Percentiles rank a stretch among this genome's conserved stretches.
These are phyloP conservation scores for Candida oleophila DNA, from an alignment of 805 yeast species.

Conservation along the genomic window DNA sequence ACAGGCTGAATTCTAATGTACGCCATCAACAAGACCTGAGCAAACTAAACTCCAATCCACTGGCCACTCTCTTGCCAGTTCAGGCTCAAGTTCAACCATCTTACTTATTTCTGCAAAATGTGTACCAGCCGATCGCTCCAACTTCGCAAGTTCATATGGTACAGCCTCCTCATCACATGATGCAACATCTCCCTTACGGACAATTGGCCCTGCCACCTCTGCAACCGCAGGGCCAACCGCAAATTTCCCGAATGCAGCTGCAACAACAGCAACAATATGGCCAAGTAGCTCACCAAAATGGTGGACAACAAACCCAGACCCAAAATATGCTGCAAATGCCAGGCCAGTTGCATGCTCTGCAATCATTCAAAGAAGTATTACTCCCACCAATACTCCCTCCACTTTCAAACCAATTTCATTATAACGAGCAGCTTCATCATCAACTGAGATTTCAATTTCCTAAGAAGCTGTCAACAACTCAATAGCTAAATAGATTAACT, in stretches of 20 bases:
- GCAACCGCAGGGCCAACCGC: slow-evolving; percentile 6
- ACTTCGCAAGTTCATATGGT: not conserved
- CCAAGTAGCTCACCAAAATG: slow-evolving; percentile 6
- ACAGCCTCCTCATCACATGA: not conserved
- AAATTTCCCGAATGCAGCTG: slow-evolving; percentile 8
- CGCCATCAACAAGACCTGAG: not conserved
- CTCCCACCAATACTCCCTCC: slow-evolving; percentile 7
- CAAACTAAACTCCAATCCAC: not conserved
- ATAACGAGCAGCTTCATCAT: not conserved
- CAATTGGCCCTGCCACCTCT: slow-evolving; percentile 6
- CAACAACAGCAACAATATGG: slow-evolving; percentile 6
- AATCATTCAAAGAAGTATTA: slow-evolving; percentile 1
- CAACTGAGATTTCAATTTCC: not conserved
- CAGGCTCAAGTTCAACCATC: not conserved
- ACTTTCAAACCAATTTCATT: not conserved
- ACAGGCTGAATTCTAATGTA: not conserved
- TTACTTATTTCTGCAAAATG: not conserved
- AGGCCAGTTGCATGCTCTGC: not conserved
- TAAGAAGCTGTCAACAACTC: not conserved
- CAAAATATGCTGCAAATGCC: not conserved
- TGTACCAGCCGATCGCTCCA: not conserved
- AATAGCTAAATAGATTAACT: not conserved
- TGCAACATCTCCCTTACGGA: not conserved
- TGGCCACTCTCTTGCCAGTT: not conserved
- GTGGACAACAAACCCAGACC: slow-evolving; percentile 1